Conservation (phyloP, 371 early-diverging fungal genomes). For the Mortierella sp. region DNA sequence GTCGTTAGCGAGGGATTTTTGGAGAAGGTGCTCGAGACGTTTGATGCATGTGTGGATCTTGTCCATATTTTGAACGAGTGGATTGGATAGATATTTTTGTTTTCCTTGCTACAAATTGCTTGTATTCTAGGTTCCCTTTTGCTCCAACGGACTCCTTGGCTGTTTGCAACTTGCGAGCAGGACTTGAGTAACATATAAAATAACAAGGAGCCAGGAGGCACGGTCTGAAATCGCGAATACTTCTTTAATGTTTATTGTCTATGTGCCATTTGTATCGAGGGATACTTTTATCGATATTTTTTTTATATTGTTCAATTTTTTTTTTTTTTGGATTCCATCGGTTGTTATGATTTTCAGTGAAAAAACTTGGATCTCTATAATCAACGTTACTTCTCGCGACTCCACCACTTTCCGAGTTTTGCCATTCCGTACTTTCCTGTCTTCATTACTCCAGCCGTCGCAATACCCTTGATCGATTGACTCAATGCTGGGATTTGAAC, state of each 20-base stretch:
- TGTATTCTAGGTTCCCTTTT: too few species aligned
- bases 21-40: slow-evolving; percentile 60
- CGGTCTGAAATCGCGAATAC: neutral
- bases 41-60: slow-evolving; percentile 66
- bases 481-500: slow-evolving; percentile 84
- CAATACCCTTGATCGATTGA: slow-evolving; percentile 92
- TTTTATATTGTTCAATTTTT: neutral
- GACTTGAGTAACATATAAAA: too few species aligned
- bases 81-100: slow-evolving; percentile 52
- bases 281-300: too few species aligned
- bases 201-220: too few species aligned
- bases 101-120: neutral
- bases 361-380: too few species aligned
- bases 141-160: too few species aligned
- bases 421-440: slow-evolving; percentile 78
- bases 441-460: slow-evolving; percentile 88
- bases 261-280: too few species aligned
- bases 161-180: too few species aligned
- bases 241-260: neutral
- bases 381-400: slow-evolving; percentile 56
- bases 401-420: slow-evolving; percentile 79
- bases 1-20: slow-evolving; percentile 64
- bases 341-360: neutral
- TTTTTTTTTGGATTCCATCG: neutral
- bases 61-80: slow-evolving; percentile 67